Base-by-base conservation (phyloP, 805 yeast species). In the Dipodascus geniculatus region DNA sequence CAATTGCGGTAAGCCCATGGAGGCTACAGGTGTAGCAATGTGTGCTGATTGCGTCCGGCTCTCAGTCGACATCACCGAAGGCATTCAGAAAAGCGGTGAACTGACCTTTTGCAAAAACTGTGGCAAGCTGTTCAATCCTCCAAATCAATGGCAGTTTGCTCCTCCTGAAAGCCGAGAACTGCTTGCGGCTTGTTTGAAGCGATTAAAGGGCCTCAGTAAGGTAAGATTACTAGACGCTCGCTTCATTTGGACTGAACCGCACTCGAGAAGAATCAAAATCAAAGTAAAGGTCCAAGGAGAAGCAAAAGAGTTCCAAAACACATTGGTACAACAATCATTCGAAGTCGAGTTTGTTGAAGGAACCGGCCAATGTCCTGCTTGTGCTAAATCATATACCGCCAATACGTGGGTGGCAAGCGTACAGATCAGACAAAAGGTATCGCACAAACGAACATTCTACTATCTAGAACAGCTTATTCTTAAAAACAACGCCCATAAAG, bases 181-280 rank as follows among this genome's bases (percentile, higher is more conserved):
- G 52, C 71, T 90, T 60, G 96, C 96, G 2, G 72, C 88, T 44
- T 87, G 96, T 74, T 74, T 90, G 58, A 81, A 91, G 70, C 81
- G 91, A 66, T 75, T 90, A 62, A 87, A 85, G 65, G 96, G 96
- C 55, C 73, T 88, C 62, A 86, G 80, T 60, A 85, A 86, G 64
- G 93, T 89, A 49, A 75, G 96, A 62, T 74, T 93, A 56, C 81
- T 88, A 47, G 98, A 93, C 71, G 99, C 99, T 1, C 79, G 90
- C 3, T 93, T 90, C 63, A 81, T 95, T 57, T 93, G 99, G 99
- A 93, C 99, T 0, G 99, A 93, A 72, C 99, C 99, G 2, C 99
- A 93, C 69, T 89, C 97, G 23, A 80, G 99, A 70, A 83, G 99
- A 74, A 81, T 91, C 56, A 82, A 89, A 68, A 81, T 95, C 58